Base-by-base conservation (phyloP, 2,329 filamentous ascomycete species). In the Acephala macrosclerotiorum region DNA sequence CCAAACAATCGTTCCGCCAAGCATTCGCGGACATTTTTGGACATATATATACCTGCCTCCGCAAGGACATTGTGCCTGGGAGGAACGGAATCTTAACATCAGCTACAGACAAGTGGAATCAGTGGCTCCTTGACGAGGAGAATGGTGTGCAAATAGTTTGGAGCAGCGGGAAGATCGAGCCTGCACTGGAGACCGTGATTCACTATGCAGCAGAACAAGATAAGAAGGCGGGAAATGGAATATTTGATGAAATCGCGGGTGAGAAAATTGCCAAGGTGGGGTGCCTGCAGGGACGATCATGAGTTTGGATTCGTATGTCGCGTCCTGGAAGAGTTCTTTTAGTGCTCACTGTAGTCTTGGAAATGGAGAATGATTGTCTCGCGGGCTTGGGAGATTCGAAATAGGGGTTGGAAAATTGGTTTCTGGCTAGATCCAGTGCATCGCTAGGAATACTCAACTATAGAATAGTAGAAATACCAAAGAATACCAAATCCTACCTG, bases 281-380 rank as follows among this genome's bases (percentile, higher is more conserved):
- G 73, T 45, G 66, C 68, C 58, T 79, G 77, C 69, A 73, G 77
- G 64, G 79, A 79, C 64, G 77, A 79, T 65, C 68, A 74, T 66
- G 77, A 79, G 66, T 79, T 77, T 72, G 74, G 72, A 29, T 75
- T 76, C 64, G 74, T 76, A 58, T 74, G 73, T 60, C 29, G 29
- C 4, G 29, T 33, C 29, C 29, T 33, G 4, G 29, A 33, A 33
- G 29, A 33, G 29, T 33, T 33, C 29, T 33, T 33, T 33, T 33
- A 33, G 29, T 33, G 4, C 4, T 33, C 4, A n/a, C n/a, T 33
- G 29, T 33, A 4, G 29, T 4, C 29, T 33, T 33, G 29, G 29
- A 33, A 33, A 33, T 4, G 29, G 29, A 33, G 29, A 33, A 33
- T 33, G 29, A 33, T 33, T 33, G 9, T 33, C 4, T 9, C 29